Evolutionary conservation across 768 basidiomycete species (phyloP), one percentile per base, ranked within the genome.

Genomic region (Pleurotus ostreatus): DNA sequence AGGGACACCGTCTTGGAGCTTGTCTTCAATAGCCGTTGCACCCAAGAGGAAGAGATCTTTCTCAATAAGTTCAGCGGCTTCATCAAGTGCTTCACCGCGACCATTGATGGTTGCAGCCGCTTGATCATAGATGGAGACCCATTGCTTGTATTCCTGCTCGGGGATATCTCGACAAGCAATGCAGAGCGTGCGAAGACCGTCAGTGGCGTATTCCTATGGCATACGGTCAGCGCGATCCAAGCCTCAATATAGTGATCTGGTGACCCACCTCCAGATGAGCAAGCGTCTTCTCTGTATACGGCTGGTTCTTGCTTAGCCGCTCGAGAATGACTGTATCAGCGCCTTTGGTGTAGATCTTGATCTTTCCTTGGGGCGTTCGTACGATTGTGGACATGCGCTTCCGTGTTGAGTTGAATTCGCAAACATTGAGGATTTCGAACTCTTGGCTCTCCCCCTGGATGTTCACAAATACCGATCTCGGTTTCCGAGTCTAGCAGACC

Each of bases 331-430:
- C 97, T 1, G 94, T 98, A 68, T 99, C 97, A 1, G 97, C 97
- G 23, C 97, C 97, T 69, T 99, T 99, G 58, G 89, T 94, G 66
- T 92, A 98, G 7, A 99, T 68, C 72, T 94, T 98, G 74, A 99
- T 92, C 69, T 84, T 86, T 46, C 96, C 94, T 61, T 93, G 86
- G 0, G 95, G 89, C 22, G 82, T 79, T 20, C 94, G 84, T 30
- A 99, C 82, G 62, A 99, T 73, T 1, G 95, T 96, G 23, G 97
- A 98, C 97, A 99, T 98, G 57, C 97, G 83, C 66, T 99, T 98
- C 49, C 97, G 83, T 3, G 94, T 92, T 20, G 94, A 97, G 68
- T 98, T 98, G 80, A 99, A 99, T 73, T 98, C 97, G 81, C 95
- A 97, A 44, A 99, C 89, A 66, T 98, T 98, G 57, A 99, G 71